Conservation (phyloP, 768 basidiomycete species). For the Russula vinacea region DNA sequence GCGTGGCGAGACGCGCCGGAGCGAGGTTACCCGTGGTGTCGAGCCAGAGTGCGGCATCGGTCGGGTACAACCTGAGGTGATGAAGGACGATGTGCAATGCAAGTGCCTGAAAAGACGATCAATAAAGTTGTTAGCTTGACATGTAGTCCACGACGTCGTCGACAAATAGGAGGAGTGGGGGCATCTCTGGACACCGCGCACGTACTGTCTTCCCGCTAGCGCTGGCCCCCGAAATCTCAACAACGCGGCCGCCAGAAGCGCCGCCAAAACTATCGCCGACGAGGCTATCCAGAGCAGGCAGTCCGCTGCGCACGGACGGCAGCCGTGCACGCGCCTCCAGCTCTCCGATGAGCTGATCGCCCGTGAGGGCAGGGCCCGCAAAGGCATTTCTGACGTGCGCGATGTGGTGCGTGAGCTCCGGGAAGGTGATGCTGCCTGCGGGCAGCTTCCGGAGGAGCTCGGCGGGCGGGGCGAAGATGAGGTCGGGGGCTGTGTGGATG, state of each 20-base stretch:
- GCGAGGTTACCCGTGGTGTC: conserved; percentile 71
- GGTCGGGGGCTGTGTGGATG: conserved; percentile 21
- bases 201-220: conserved; percentile 69
- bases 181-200: no score
- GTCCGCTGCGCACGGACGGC: conserved; percentile 38
- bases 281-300: conserved; percentile 51
- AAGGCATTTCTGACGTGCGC: conserved; percentile 19
- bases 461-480: conserved; percentile 19
- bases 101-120: conserved; percentile 46
- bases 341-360: conserved; percentile 34
- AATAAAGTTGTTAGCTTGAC: conserved; percentile 5
- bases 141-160: not conserved
- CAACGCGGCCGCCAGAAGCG: conserved; percentile 41
- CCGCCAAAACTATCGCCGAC: conserved; percentile 47
- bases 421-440: conserved; percentile 22
- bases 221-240: conserved; percentile 67
- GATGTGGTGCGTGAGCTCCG: conserved; percentile 21
- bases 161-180: not conserved
- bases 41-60: conserved; percentile 59
- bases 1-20: conserved; percentile 43
- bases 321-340: conserved; percentile 32
- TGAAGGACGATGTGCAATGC: conserved; percentile 57
- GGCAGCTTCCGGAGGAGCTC: conserved; percentile 22
- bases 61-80: conserved; percentile 42
- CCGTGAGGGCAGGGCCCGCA: conserved; percentile 32